Percentiles rank a stretch among this genome's conserved stretches.
Evolutionary conservation across 257 asterid species (phyloP).

Genomic region (Fraxinus americana): DNA sequence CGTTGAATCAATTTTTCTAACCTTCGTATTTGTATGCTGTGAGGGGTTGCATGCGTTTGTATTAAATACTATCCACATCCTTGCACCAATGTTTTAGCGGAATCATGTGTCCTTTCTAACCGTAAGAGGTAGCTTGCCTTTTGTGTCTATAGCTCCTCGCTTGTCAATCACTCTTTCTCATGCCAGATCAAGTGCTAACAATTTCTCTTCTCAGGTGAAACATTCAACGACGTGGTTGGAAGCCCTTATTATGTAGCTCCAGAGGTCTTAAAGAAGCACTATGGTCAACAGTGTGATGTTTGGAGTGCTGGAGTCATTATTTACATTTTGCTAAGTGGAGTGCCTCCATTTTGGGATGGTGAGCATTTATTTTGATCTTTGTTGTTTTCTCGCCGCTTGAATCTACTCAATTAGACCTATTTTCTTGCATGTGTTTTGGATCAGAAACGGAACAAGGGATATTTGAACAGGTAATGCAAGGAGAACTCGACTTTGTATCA

Average conservation of each 20-base stretch:
- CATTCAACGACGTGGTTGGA: conserved; percentile 60
- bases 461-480: conserved; percentile 70
- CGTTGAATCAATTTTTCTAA: neutral
- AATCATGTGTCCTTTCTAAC: neutral
- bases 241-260: conserved; percentile 77
- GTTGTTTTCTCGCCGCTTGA: neutral
- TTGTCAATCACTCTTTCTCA: neutral
- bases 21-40: neutral
- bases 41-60: neutral
- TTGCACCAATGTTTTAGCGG: neutral
- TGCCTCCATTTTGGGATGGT: conserved; percentile 80
- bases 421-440: conserved; percentile 24
- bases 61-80: neutral
- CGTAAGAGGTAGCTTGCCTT: conserved; percentile 1
- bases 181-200: conserved; percentile 26
- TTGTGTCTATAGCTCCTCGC: neutral
- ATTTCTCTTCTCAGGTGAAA: conserved; percentile 44
- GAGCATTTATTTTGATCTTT: conserved; percentile 5
- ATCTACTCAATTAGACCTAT: conserved; percentile 7
- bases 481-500: conserved; percentile 66
- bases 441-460: conserved; percentile 72
- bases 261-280: conserved; percentile 57
- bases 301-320: conserved; percentile 81
- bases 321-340: conserved; percentile 64
- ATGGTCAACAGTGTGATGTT: conserved; percentile 65